A percentile compares a stretch with the other conserved stretches of the same genome.
phyloP scores from a whole-genome alignment of 148 eudicot genomes.

The Vaccinium myrtillus region DNA sequence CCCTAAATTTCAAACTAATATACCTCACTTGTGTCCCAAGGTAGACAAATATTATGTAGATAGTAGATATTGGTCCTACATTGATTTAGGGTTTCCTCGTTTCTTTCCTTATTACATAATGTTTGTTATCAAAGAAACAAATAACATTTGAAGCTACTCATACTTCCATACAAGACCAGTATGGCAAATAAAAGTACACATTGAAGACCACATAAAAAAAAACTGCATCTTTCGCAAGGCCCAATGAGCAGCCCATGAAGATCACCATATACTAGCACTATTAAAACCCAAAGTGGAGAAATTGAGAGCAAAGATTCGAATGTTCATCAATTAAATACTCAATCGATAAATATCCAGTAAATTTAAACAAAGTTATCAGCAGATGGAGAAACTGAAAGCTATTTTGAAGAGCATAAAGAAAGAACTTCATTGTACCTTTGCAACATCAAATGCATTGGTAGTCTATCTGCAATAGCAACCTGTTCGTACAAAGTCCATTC shows the following conservation, averaged over 20 bases:
- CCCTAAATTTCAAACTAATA: too few species aligned
- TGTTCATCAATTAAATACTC: background rate
- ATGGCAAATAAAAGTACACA: background rate
- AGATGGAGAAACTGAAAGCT: background rate
- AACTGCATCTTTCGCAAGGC: background rate
- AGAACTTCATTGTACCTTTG: constrained; percentile 45
- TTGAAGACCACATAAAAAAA: background rate
- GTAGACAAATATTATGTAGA: too few species aligned
- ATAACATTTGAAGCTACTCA: too few species aligned
- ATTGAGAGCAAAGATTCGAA: background rate
- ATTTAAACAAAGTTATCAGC: background rate
- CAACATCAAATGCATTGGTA: constrained; percentile 74
- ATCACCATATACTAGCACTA: background rate
- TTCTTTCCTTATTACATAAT: too few species aligned
- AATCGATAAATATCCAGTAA: background rate
- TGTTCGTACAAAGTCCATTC: constrained; percentile 96
- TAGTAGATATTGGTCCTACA: too few species aligned
- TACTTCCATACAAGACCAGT: too few species aligned
- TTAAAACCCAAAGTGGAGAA: background rate
- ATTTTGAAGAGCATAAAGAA: background rate
- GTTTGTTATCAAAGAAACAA: too few species aligned
- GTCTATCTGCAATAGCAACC: constrained; percentile 96
- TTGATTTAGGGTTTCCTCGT: too few species aligned
- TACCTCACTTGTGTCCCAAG: too few species aligned
- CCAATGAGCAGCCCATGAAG: background rate